Evolutionary conservation across 768 basidiomycete genomes (phyloP), one percentile per base, ranked within the genome.

Genomic region (Leccinum subtestaceum): DNA sequence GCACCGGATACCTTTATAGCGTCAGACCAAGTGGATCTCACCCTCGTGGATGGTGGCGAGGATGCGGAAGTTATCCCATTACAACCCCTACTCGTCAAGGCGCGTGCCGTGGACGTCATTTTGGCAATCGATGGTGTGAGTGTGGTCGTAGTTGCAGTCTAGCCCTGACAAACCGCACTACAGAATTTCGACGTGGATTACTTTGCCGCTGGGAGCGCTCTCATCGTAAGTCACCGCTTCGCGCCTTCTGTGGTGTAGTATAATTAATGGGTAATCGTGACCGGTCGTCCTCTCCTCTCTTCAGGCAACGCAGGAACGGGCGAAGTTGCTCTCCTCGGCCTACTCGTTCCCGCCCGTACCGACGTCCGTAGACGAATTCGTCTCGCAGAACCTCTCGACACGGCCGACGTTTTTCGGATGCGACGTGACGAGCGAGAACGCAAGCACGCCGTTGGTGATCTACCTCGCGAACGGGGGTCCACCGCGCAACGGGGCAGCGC

Each of bases 381-480:
- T 70, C 29, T 67, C 73, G n/a, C 72, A 75, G 47, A 74, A 74
- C 50, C 71, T 80, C 23, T 73, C 66, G 32, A 53, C 58, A 1
- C 70, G 73, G 11, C 79, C 79, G 7, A 78, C 78, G 9, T 80
- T 83, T 69, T 81, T 81, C 63, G 81, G 80, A 4, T 81, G 81
- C 63, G 61, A 74, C 10, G 62, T 60, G 25, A 59, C 65, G 36
- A 66, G 53, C 31, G 63, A 61, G 50, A 69, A 65, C 21, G 63
- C 59, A 1, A 71, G 67, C 50, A 76, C 75, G 5, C 84, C 84
- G 4, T 67, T 86, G 45, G 62, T 86, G 15, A 76, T 86, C 55
- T 87, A 87, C 69, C 69, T 86, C n/a, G 84, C 84, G 2, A 82
- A 81, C 63, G 81, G 82, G 32, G 80, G 78, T 4, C 70, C 77